phyloP scores from a whole-genome alignment of 495 filamentous ascomycete genomes.

The Xylaria castorea region DNA sequence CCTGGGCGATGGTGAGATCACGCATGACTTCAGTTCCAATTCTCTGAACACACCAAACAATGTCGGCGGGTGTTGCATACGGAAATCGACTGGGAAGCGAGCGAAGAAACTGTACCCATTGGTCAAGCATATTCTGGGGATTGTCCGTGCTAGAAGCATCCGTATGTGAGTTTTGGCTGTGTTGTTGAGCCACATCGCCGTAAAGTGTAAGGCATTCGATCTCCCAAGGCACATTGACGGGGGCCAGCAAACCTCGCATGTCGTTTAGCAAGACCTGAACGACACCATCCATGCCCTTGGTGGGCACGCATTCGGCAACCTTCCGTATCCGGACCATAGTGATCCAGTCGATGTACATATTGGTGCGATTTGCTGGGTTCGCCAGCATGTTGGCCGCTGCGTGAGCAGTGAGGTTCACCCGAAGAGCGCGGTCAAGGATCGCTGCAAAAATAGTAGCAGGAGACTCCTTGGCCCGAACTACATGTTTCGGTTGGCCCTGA shows the following conservation, averaged over 20 bases:
- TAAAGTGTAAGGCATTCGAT: slow-evolving; percentile 61
- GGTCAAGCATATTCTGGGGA: slow-evolving; percentile 72
- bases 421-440: slow-evolving; percentile 80
- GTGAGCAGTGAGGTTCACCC: slow-evolving; percentile 90
- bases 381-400: slow-evolving; percentile 79
- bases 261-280: slow-evolving; percentile 77
- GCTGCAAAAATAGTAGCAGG: slow-evolving; percentile 90
- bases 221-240: slow-evolving; percentile 62
- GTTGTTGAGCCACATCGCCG: slow-evolving; percentile 56
- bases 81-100: slow-evolving; percentile 79
- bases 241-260: slow-evolving; percentile 73
- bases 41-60: slow-evolving; percentile 72
- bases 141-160: slow-evolving; percentile 37
- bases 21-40: slow-evolving; percentile 73
- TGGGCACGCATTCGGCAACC: slow-evolving; percentile 66
- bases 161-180: slow-evolving; percentile 36
- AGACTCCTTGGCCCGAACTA: slow-evolving; percentile 81
- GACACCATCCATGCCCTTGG: slow-evolving; percentile 69
- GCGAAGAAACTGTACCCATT: slow-evolving; percentile 82
- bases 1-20: slow-evolving; percentile 81
- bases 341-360: slow-evolving; percentile 95
- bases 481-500: slow-evolving; percentile 78
- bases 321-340: slow-evolving; percentile 75
- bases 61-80: slow-evolving; percentile 66
- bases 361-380: slow-evolving; percentile 74